Evolutionary conservation across 2,329 filamentous ascomycete species (phyloP), one percentile per base, ranked within the genome.

Genomic region (Clonostachys rhizophaga): DNA sequence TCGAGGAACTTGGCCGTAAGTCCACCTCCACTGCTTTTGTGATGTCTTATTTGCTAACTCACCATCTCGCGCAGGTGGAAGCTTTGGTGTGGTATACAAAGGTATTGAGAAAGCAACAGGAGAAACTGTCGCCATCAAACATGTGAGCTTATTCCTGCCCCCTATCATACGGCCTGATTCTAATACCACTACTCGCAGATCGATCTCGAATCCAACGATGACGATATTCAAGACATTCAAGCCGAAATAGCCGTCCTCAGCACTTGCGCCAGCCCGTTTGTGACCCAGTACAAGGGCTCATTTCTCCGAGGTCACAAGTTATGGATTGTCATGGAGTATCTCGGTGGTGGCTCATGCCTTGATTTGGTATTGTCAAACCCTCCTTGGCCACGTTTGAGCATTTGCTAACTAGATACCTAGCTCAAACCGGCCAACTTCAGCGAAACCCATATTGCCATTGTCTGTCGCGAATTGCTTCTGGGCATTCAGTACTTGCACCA

Each of bases 241-340:
- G 91, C 95, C 62, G 94, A 99, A 65, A 97, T 99, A 56, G 87
- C 90, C 4, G 87, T 99, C 34, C 77, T 99, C 51, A 94, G 91
- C 68, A 96, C 94, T 46, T 99, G 94, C 72, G 87, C 88, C 55
- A 96, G 91, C 64, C 87, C 88, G 43, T 95, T 87, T 66, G 91
- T 99, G 56, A 97, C 94, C 14, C 89, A 95, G 64, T 99, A 99
- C 76, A 95, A 91, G 65, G 88, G 89, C 18, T 96, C 91, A 62
- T 99, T 97, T 66, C 79, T 97, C n/a, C 84, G 89, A 56, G 94
- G 94, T 24, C 88, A 91, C 64, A 99, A 97, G 70, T 74, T 99
- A 74, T 99, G 94, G 94, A 99, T 99, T 62, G 90, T 97, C 49
- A 99, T 99, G 94, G 94, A 99, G 68, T 99, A 87, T 62, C 74